phyloP scores from a whole-genome alignment of 2,329 filamentous ascomycete genomes.

The Colletotrichum gloeosporioides region DNA sequence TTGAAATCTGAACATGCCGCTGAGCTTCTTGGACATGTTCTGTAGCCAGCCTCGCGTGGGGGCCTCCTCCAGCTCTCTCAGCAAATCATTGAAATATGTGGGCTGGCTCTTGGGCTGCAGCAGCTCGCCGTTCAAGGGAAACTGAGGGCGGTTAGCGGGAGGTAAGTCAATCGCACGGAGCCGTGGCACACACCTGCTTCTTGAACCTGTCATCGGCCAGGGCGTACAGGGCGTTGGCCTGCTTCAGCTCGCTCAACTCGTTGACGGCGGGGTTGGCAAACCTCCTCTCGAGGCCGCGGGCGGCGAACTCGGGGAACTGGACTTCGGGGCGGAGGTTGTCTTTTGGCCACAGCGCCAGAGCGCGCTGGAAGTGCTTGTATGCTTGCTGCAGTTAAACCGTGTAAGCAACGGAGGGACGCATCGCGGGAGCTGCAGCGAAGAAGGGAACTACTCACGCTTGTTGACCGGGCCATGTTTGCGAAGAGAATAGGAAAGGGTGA shows the following conservation, averaged over 20 bases:
- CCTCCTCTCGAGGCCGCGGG: slow-evolving; percentile 45
- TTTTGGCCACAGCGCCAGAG: slow-evolving; percentile 65
- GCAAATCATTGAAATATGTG: slow-evolving; percentile 65
- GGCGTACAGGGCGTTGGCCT: slow-evolving; percentile 65
- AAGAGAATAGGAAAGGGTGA: neutral
- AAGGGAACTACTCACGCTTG: slow-evolving; percentile 22
- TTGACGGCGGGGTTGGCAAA: slow-evolving; percentile 29
- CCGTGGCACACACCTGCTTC: slow-evolving; percentile 48
- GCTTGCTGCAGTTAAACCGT: slow-evolving; percentile 38
- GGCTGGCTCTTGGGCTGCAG: slow-evolving; percentile 67
- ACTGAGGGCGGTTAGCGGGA: neutral
- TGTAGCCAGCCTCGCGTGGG: slow-evolving; percentile 61
- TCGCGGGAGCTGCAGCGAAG: neutral
- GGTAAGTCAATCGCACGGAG: neutral
- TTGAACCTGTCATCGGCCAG: slow-evolving; percentile 66
- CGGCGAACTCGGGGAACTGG: slow-evolving; percentile 64
- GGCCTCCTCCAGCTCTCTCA: slow-evolving; percentile 67
- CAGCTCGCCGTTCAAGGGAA: slow-evolving; percentile 51
- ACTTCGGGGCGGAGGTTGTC: slow-evolving; percentile 67
- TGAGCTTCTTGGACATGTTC: slow-evolving; percentile 57
- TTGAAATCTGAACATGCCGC: slow-evolving; percentile 64
- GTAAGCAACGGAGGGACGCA: neutral
- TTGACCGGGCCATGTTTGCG: slow-evolving; percentile 25
- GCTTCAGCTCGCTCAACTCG: slow-evolving; percentile 57
- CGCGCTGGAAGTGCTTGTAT: slow-evolving; percentile 53